A percentile compares a stretch with the other conserved stretches of the same genome.
Evolutionary conservation across 305 asterid genomes (phyloP).

Genomic region (Salvia sclarea): DNA sequence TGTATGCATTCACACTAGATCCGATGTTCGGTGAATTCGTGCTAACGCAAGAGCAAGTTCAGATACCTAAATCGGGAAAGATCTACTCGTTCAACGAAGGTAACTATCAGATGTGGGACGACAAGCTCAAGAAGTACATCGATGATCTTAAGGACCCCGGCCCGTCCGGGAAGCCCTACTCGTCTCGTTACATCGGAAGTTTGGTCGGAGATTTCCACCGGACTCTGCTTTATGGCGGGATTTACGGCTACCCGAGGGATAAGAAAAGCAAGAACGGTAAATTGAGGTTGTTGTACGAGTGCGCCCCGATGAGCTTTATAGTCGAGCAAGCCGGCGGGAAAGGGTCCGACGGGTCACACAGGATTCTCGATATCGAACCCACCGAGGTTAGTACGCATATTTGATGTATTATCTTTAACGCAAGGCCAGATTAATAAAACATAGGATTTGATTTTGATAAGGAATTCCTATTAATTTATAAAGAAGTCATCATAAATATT

Average conservation of each 20-base stretch:
- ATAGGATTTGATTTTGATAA: too few species aligned
- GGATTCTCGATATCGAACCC: slow-evolving; percentile 88
- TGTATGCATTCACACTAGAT: slow-evolving; percentile 74
- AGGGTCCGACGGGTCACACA: slow-evolving; percentile 82
- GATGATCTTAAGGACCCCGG: slow-evolving; percentile 95
- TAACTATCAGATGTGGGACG: slow-evolving; percentile 91
- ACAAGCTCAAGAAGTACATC: slow-evolving; percentile 77
- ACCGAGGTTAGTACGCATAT: slow-evolving; percentile 71
- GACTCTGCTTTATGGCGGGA: slow-evolving; percentile 85
- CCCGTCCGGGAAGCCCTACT: slow-evolving; percentile 87
- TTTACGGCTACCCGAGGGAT: slow-evolving; percentile 87
- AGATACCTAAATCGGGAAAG: slow-evolving; percentile 85
- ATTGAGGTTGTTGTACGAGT: slow-evolving; percentile 85
- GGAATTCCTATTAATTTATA: too few species aligned
- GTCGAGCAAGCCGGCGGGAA: slow-evolving; percentile 97
- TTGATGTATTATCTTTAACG: not conserved
- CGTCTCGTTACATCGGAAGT: slow-evolving; percentile 86
- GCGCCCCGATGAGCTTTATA: slow-evolving; percentile 96
- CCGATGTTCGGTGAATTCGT: slow-evolving; percentile 95
- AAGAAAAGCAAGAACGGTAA: slow-evolving; percentile 90
- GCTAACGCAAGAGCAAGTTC: slow-evolving; percentile 70
- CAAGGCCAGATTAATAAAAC: not conserved
- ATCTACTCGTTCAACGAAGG: slow-evolving; percentile 89
- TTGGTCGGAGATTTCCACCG: slow-evolving; percentile 93
- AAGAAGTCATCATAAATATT: too few species aligned